A percentile compares a stretch with the other conserved stretches of the same genome.
These are phyloP conservation scores for Pseudocercospora vitis DNA, from an alignment of 2,329 filamentous ascomycete species.

Conservation along the genomic window DNA sequence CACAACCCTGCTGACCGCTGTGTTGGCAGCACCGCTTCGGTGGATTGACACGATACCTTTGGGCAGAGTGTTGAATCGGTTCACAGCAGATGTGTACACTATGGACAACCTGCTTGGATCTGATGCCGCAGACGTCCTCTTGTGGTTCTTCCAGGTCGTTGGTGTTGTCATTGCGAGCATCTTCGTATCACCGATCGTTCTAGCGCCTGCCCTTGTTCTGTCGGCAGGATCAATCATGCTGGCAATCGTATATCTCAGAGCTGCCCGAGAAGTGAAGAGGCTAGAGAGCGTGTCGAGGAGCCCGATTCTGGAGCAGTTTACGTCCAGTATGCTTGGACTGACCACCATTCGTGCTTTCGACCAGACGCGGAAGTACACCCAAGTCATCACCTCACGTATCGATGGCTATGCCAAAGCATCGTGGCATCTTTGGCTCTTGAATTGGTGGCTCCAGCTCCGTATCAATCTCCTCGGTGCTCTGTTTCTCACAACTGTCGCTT, in stretches of 20 bases:
- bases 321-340: constrained; percentile 1
- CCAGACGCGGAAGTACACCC: not conserved
- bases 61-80: constrained; percentile 91
- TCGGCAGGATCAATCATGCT: not conserved
- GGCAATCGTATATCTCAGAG: constrained; percentile 1
- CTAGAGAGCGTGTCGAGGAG: constrained; percentile 9
- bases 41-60: constrained; percentile 94
- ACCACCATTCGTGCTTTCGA: constrained; percentile 4
- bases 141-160: constrained; percentile 8
- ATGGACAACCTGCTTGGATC: constrained; percentile 69
- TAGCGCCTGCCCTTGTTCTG: too few species aligned
- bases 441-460: not conserved
- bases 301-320: constrained; percentile 9
- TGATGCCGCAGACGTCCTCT: constrained; percentile 1
- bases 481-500: not conserved
- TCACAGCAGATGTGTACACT: constrained; percentile 76
- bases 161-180: not conserved
- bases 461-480: not conserved
- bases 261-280: constrained; percentile 11
- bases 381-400: not conserved
- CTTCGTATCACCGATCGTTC: not conserved
- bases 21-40: constrained; percentile 86
- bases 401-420: not conserved
- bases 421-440: constrained; percentile 3
- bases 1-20: constrained; percentile 75